Base-by-base conservation (phyloP, 208 protist species). In the Leishmania turanica region DNA sequence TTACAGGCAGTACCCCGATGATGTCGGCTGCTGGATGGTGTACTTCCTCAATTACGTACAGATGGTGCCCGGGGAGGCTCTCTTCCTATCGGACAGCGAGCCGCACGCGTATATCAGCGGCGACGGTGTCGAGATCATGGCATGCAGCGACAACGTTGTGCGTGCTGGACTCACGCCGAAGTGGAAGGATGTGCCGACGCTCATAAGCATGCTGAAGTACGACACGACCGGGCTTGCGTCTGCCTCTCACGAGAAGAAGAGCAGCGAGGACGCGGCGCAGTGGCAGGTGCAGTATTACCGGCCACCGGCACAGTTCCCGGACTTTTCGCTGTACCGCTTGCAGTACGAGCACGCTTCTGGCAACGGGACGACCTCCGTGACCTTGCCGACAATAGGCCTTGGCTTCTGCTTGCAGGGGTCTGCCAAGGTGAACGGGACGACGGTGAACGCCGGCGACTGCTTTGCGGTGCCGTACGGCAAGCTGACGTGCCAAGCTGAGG, bases 21-120 rank as follows among this genome's bases (percentile, higher is more conserved):
- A 99, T 82, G 93, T 99, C 51, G 99, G 99, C 45, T 96, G 98
- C 79, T 99, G 99, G 89, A 98, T 98, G 92, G 91, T 99, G 49
- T 99, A 99, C 82, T 89, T 99, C 51, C 92, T 99, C 34, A 99
- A 99, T 86, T 96, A 98, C 75, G 81, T 99, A 0, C 75, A 90
- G 42, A 81, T 99, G 65, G 62, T 91, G 69, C 98, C 97, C 17
- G 99, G 99, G 11, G 86, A 99, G 79, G 97, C 93, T 19, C 80
- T 99, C 31, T 99, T 99, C 84, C 87, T 99, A 0, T 92, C 85
- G 5, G 93, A 99, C 73, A 99, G 99, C 82, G 97, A 99, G 87
- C 99, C 99, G 11, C 99, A 99, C 88, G 98, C 99, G 24, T 99
- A 99, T 91, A 84, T 99, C 62, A 93, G 80, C 80, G 99, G 98